Percentiles rank a stretch among this genome's conserved stretches.
Conservation (phyloP, 2,329 filamentous ascomycete genomes). For the Botryotinia convoluta region DNA sequence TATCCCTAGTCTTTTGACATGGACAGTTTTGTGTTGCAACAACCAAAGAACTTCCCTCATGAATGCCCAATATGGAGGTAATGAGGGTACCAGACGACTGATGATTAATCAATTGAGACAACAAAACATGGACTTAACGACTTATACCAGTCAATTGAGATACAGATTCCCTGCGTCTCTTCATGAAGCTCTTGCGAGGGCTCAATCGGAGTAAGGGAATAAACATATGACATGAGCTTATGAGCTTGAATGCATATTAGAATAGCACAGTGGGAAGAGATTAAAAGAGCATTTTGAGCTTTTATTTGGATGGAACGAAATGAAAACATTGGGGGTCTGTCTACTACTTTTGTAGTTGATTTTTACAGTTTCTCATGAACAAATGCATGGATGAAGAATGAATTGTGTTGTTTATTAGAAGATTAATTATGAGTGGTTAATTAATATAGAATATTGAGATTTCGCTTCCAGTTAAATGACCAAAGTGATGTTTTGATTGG, state of each 20-base stretch:
- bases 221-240: not conserved
- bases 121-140: constrained; percentile 85
- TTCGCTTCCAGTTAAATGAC: not conserved
- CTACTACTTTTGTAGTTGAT: not conserved
- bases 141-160: constrained; percentile 88
- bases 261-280: not conserved
- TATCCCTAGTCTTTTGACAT: constrained; percentile 87
- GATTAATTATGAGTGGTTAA: not conserved
- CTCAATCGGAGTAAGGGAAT: constrained; percentile 40
- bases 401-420: not conserved
- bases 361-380: constrained; percentile 1
- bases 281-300: constrained; percentile 8
- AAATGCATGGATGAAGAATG: constrained; percentile 3
- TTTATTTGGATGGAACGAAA: constrained; percentile 14
- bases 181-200: constrained; percentile 83
- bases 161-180: constrained; percentile 85
- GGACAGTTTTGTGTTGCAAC: constrained; percentile 86
- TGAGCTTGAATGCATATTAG: constrained; percentile 13
- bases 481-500: not conserved
- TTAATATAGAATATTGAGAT: not conserved
- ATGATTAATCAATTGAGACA: constrained; percentile 71
- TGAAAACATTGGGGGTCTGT: not conserved
- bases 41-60: constrained; percentile 71
- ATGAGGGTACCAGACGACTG: constrained; percentile 60
- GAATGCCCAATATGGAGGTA: constrained; percentile 70